A percentile compares a stretch with the other conserved stretches of the same genome.
phyloP scores from a whole-genome alignment of 2,329 filamentous ascomycete species.

The Pseudopithomyces chartarum region DNA sequence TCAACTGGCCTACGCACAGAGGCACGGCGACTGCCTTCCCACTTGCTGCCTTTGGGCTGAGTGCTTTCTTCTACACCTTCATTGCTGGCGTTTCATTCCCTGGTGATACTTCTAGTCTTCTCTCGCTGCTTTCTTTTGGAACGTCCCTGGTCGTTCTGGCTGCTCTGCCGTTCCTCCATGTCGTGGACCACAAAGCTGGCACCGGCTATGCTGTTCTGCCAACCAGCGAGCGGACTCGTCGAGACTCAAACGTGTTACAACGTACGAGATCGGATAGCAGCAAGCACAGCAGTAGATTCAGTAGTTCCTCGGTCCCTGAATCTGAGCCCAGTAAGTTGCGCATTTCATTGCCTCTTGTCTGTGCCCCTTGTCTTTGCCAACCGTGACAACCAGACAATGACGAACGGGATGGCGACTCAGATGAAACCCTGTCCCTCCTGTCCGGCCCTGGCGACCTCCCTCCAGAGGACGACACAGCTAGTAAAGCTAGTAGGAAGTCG shows the following conservation, averaged over 20 bases:
- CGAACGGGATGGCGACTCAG: slow-evolving; percentile 53
- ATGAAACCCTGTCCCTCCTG: slow-evolving; percentile 83
- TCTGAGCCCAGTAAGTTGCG: slow-evolving; percentile 69
- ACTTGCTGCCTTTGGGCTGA: slow-evolving; percentile 88
- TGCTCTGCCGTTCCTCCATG: slow-evolving; percentile 83
- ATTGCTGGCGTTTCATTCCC: slow-evolving; percentile 79
- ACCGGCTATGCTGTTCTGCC: slow-evolving; percentile 63
- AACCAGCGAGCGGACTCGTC: slow-evolving; percentile 52
- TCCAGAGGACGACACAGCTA: slow-evolving; percentile 53
- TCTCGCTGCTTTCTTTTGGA: slow-evolving; percentile 78
- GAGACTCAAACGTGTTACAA: slow-evolving; percentile 52
- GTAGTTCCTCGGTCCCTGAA: slow-evolving; percentile 39
- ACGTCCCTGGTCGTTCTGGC: slow-evolving; percentile 76
- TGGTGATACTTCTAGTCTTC: slow-evolving; percentile 79
- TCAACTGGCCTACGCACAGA: slow-evolving; percentile 89
- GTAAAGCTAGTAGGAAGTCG: slow-evolving; percentile 69
- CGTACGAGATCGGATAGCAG: slow-evolving; percentile 54
- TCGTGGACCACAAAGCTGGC: slow-evolving; percentile 67
- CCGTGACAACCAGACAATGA: slow-evolving; percentile 40
- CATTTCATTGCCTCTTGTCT: slow-evolving; percentile 18
- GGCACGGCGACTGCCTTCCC: slow-evolving; percentile 95
- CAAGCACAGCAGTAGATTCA: slow-evolving; percentile 50
- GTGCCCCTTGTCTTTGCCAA: slow-evolving; percentile 38
- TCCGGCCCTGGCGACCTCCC: slow-evolving; percentile 64
- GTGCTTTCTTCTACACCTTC: slow-evolving; percentile 93